Conservation (phyloP, 202 grass and related monocot species). For the Thinopyrum obtusiflorum region DNA sequence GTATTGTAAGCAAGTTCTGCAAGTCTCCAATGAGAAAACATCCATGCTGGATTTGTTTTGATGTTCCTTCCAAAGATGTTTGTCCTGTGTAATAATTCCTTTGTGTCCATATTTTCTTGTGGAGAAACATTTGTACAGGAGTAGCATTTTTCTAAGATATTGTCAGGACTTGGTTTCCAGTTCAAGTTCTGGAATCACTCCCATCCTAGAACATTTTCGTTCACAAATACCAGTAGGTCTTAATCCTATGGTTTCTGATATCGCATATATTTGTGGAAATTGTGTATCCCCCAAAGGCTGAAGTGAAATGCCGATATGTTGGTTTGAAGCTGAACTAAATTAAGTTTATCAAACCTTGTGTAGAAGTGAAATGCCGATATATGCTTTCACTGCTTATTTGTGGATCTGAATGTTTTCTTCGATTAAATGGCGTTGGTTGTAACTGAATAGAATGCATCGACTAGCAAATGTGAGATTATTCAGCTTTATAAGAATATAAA, state of each 20-base stretch:
- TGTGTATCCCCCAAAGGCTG: not conserved
- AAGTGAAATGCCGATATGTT: too few relatives aligned
- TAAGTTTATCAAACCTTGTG: not conserved
- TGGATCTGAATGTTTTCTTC: conserved; percentile 11
- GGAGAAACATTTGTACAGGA: not conserved
- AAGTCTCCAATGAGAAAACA: conserved; percentile 26
- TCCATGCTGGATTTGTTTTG: not conserved
- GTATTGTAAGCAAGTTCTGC: conserved; percentile 12
- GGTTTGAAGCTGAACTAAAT: not conserved
- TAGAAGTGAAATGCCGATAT: not conserved
- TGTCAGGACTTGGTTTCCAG: not conserved
- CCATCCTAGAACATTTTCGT: not conserved
- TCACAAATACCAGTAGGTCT: not conserved
- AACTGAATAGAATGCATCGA: not conserved
- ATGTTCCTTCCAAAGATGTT: not conserved
- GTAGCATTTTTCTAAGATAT: not conserved
- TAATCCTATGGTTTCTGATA: conserved; percentile 1
- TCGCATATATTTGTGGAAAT: not conserved
- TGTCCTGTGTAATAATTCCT: not conserved
- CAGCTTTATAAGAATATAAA: not conserved
- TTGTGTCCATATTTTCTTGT: not conserved
- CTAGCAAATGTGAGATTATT: conserved; percentile 7
- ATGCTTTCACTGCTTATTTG: conserved; percentile 9
- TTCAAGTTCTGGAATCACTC: not conserved
- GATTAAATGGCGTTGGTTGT: not conserved